These are phyloP conservation scores for Sporisorium reilianum DNA, from an alignment of 1,284 basidiomycete genomes.

Conservation along the genomic window DNA sequence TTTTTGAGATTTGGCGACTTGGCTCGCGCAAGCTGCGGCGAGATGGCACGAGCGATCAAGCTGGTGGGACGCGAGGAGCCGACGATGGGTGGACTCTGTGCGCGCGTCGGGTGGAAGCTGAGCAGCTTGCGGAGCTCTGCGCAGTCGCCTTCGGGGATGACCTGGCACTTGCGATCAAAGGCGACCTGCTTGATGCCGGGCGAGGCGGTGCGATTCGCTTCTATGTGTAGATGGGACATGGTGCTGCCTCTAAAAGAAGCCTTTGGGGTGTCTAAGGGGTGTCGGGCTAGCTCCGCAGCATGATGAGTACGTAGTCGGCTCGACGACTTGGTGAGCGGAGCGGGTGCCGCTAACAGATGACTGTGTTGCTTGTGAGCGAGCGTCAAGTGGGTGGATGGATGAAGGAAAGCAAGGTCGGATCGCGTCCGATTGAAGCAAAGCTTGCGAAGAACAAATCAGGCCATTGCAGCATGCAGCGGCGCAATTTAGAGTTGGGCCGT, in stretches of 20 bases:
- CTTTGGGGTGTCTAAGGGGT: too few relatives aligned
- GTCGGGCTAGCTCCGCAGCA: constrained; percentile 2
- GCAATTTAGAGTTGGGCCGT: background rate
- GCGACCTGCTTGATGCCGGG: constrained; percentile 35
- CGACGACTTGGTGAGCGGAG: background rate
- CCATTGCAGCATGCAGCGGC: background rate
- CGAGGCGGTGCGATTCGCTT: constrained; percentile 12
- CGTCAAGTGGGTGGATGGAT: background rate
- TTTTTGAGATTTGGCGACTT: constrained; percentile 26
- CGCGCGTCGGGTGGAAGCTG: constrained; percentile 29
- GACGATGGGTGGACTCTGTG: constrained; percentile 36
- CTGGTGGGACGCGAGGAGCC: constrained; percentile 4
- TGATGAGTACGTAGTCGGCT: background rate
- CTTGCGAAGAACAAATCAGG: constrained; percentile 8
- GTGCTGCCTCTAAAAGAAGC: too few relatives aligned
- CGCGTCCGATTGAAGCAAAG: too few relatives aligned
- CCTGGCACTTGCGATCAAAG: constrained; percentile 40
- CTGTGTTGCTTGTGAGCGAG: background rate
- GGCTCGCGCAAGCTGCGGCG: constrained; percentile 26
- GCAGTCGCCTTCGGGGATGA: constrained; percentile 47
- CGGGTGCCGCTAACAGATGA: background rate
- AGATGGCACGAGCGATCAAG: constrained; percentile 39
- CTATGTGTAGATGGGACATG: constrained; percentile 19
- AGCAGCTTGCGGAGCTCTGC: constrained; percentile 43
- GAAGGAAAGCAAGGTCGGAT: background rate